Conservation (phyloP, 257 asterid species). For the Solanum ossicruentum region DNA sequence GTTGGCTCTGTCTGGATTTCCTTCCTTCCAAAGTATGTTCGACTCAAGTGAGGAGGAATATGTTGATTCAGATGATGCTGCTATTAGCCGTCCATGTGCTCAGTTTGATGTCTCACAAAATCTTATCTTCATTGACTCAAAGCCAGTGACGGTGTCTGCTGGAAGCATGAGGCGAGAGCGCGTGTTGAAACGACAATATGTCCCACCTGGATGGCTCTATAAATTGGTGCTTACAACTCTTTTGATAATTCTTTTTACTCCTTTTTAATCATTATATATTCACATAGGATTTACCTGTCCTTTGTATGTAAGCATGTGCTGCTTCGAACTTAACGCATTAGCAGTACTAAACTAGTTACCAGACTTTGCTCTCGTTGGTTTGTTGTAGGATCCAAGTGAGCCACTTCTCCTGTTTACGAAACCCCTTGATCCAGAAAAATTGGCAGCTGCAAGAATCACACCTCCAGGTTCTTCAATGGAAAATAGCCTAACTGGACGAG, state of each 20-base stretch:
- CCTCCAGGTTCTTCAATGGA: constrained; percentile 45
- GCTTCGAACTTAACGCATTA: not conserved
- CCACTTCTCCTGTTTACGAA: constrained; percentile 68
- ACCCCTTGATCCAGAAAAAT: constrained; percentile 66
- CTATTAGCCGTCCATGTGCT: constrained; percentile 45
- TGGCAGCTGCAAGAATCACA: constrained; percentile 71
- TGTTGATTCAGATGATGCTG: constrained; percentile 79
- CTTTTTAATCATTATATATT: not conserved
- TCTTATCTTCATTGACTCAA: constrained; percentile 44
- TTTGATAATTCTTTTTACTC: not conserved
- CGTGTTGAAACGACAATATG: constrained; percentile 36
- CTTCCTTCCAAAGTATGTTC: constrained; percentile 69
- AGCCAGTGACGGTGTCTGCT: constrained; percentile 33
- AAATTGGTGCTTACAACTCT: constrained; percentile 38
- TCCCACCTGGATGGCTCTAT: constrained; percentile 65
- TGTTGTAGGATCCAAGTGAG: constrained; percentile 64
- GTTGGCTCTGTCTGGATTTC: constrained; percentile 70
- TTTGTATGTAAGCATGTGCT: not conserved
- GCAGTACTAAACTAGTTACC: constrained; percentile 24
- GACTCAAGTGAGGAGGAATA: constrained; percentile 91
- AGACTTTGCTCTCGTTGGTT: constrained; percentile 39
- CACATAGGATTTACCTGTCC: not conserved
- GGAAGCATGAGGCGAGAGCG: constrained; percentile 33
- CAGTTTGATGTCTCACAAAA: constrained; percentile 28
- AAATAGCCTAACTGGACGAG: constrained; percentile 19